Conservation (phyloP, 768 basidiomycete genomes). For the Leccinum fibrillosum region DNA sequence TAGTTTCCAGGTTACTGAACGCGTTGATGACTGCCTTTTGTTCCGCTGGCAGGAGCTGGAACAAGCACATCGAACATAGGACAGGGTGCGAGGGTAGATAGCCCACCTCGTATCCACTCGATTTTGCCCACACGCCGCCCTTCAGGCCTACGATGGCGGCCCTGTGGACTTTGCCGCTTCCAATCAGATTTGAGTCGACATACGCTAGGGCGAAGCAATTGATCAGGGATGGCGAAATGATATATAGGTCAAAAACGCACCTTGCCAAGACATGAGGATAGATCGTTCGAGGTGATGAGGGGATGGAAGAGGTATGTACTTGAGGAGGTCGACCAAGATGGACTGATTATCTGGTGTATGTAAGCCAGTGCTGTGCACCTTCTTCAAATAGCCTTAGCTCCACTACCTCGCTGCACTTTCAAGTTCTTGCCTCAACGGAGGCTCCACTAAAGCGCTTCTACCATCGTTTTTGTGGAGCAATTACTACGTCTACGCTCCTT, state of each 20-base stretch:
- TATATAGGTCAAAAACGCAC: conserved; percentile 40
- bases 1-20: conserved; percentile 38
- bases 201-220: conserved; percentile 59
- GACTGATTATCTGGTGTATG: conserved; percentile 31
- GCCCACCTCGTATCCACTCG: conserved; percentile 18
- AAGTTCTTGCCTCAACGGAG: too few relatives aligned
- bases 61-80: background rate
- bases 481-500: background rate
- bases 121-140: conserved; percentile 31
- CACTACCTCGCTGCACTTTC: too few relatives aligned
- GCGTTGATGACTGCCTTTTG: conserved; percentile 33
- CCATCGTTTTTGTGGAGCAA: background rate
- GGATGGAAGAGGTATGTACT: background rate
- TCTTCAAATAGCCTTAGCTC: too few relatives aligned
- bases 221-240: background rate
- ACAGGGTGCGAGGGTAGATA: background rate
- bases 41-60: conserved; percentile 21
- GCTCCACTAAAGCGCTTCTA: background rate
- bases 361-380: conserved; percentile 22
- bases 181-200: conserved; percentile 78
- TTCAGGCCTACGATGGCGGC: conserved; percentile 51
- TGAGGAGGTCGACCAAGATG: conserved; percentile 12
- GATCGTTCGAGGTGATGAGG: conserved; percentile 10
- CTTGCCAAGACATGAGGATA: conserved; percentile 66
- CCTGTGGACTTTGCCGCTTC: conserved; percentile 60